A percentile compares a stretch with the other conserved stretches of the same genome.
phyloP scores from a whole-genome alignment of 2,329 filamentous ascomycete genomes.

The Lachnellula hyalina region DNA sequence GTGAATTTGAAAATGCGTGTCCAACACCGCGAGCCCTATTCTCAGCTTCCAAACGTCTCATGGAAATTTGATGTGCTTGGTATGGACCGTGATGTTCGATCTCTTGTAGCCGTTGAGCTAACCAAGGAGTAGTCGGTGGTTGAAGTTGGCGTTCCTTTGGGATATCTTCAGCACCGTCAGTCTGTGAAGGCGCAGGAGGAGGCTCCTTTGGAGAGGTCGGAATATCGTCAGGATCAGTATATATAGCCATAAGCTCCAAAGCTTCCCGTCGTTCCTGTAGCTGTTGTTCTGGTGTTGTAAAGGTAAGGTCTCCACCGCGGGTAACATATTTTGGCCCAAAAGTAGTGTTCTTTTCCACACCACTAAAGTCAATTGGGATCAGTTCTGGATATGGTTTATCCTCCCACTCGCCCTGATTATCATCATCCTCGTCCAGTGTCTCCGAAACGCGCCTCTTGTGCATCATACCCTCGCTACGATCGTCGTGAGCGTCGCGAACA shows the following conservation, averaged over 20 bases:
- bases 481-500: constrained; percentile 61
- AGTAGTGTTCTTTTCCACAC: constrained; percentile 28
- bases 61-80: constrained; percentile 18
- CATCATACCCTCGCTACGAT: constrained; percentile 67
- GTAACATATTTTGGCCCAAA: constrained; percentile 47
- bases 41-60: constrained; percentile 16
- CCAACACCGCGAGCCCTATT: background rate
- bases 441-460: constrained; percentile 48
- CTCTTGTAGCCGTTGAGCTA: constrained; percentile 27
- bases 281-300: constrained; percentile 52
- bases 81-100: constrained; percentile 28
- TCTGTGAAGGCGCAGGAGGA: constrained; percentile 10
- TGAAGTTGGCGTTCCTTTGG: constrained; percentile 17
- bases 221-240: constrained; percentile 31
- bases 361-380: constrained; percentile 39
- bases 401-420: constrained; percentile 33
- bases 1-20: background rate
- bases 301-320: constrained; percentile 46
- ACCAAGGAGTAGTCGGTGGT: constrained; percentile 24
- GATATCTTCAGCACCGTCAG: constrained; percentile 6
- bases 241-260: constrained; percentile 50
- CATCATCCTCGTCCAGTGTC: constrained; percentile 48
- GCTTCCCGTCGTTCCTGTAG: constrained; percentile 52
- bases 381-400: constrained; percentile 50
- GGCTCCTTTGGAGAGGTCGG: constrained; percentile 31